A percentile compares a stretch with the other conserved stretches of the same genome.
Conservation (phyloP, 1,284 basidiomycete species). For the Sanghuangporus weigelae region DNA sequence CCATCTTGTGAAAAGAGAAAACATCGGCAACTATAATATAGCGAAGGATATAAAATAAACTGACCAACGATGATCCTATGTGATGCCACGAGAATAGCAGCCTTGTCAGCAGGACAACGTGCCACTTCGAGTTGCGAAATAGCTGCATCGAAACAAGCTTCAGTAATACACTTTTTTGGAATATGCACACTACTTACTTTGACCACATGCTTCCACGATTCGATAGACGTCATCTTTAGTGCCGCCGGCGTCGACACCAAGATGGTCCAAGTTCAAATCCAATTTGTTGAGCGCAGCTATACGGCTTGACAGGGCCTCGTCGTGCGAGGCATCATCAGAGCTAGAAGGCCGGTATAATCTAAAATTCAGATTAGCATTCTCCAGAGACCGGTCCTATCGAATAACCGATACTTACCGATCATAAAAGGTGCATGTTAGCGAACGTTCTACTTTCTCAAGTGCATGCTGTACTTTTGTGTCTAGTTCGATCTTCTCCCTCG, state of each 20-base stretch:
- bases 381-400: not conserved
- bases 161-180: conserved; percentile 15
- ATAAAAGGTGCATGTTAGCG: conserved; percentile 68
- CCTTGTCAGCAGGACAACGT: conserved; percentile 73
- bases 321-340: conserved; percentile 79
- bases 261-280: conserved; percentile 80
- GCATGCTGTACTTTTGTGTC: conserved; percentile 47
- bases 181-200: conserved; percentile 47
- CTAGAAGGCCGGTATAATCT: conserved; percentile 61
- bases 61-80: conserved; percentile 80
- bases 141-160: conserved; percentile 35
- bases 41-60: conserved; percentile 20
- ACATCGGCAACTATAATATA: not conserved
- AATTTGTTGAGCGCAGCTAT: conserved; percentile 89
- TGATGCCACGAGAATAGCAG: conserved; percentile 71
- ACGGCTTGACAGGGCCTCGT: conserved; percentile 82
- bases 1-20: conserved; percentile 45
- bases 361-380: conserved; percentile 21
- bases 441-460: conserved; percentile 68
- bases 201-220: conserved; percentile 71
- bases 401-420: conserved; percentile 48
- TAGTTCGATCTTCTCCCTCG: conserved; percentile 26
- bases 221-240: conserved; percentile 52
- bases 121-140: conserved; percentile 61
- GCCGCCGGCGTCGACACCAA: conserved; percentile 70